Base-by-base conservation (phyloP, 441 rosid species). In the Kokia cookei region DNA sequence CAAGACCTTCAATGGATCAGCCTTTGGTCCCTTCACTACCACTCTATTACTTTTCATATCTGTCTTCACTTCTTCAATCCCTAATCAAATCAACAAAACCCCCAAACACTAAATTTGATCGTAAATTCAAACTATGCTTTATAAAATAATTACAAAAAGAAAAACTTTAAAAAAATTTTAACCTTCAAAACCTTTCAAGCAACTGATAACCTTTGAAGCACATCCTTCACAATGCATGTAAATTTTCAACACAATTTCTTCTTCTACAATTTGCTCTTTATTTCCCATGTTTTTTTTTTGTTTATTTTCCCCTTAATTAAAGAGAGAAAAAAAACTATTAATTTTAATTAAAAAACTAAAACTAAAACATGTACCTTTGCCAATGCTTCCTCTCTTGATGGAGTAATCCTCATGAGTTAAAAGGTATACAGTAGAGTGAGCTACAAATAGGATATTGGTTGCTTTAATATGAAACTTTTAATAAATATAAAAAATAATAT, bases 141-240 rank as follows among this genome's bases (percentile, higher is more conserved):
- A 19, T 19, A 19, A 19, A 19, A 19, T 19, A 2, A 45, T 11
- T 11, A 13, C 5, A 47, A 47, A 24, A 35, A 12, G 4, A 6
- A 14, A 14, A 32, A 61, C 40, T 0, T 13, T 8, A 10, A 24
- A 60, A 1, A 35, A 13, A 26, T 2, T 45, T 66, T 84, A 90
- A 91, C 97, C 97, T 29, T 82, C 78, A 54, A 86, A 86, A 10
- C 86, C 86, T 55, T 60, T 81, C 66, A 90, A 73, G 74, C 87
- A 83, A 55, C 80, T 59, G 43, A 47, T 58, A 93, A 60, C 91
- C 51, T 47, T 47, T 47, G 72, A 69, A 3, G 83, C 85, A 61
- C 98, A 93, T 75, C 91, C 93, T 70, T 86, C 76, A 50, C 97
- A 93, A 60, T 93, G 97, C 82, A 91, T 84, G 73, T 77, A 59